These are phyloP conservation scores for Arthromyces matolae DNA, from an alignment of 768 basidiomycete species.

Conservation along the genomic window DNA sequence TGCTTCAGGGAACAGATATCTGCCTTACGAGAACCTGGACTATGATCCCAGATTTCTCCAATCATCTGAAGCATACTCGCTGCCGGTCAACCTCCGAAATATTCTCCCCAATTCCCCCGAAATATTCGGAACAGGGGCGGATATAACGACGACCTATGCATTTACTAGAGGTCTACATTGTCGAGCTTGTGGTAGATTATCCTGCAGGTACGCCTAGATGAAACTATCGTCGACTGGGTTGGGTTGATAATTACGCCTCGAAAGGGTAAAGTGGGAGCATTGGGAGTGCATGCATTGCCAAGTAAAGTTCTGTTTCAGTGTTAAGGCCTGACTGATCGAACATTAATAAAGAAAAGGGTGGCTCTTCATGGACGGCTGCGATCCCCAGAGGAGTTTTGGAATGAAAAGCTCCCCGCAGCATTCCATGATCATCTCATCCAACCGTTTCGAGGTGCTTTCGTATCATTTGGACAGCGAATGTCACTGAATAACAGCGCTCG, in stretches of 20 bases:
- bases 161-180: conserved; percentile 73
- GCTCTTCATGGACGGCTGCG: conserved; percentile 26
- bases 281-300: conserved; percentile 67
- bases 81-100: conserved; percentile 33
- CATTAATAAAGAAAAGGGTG: conserved; percentile 19
- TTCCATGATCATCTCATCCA: conserved; percentile 32
- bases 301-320: conserved; percentile 30
- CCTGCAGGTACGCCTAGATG: conserved; percentile 54
- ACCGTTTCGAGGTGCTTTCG: conserved; percentile 20
- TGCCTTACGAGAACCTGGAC: conserved; percentile 35
- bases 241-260: conserved; percentile 1
- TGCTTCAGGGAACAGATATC: conserved; percentile 20
- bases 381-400: conserved; percentile 32
- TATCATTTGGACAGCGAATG: not conserved
- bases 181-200: conserved; percentile 61
- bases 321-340: not conserved
- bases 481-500: not conserved
- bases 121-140: conserved; percentile 19
- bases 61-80: conserved; percentile 27
- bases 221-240: not conserved
- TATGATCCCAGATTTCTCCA: conserved; percentile 49
- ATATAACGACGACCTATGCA: conserved; percentile 48
- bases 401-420: conserved; percentile 24
- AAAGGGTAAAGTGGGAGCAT: conserved; percentile 68
- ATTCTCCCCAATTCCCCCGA: conserved; percentile 36